These are phyloP conservation scores for Hysterangium stoloniferum DNA, from an alignment of 768 basidiomycete genomes.

Conservation along the genomic window DNA sequence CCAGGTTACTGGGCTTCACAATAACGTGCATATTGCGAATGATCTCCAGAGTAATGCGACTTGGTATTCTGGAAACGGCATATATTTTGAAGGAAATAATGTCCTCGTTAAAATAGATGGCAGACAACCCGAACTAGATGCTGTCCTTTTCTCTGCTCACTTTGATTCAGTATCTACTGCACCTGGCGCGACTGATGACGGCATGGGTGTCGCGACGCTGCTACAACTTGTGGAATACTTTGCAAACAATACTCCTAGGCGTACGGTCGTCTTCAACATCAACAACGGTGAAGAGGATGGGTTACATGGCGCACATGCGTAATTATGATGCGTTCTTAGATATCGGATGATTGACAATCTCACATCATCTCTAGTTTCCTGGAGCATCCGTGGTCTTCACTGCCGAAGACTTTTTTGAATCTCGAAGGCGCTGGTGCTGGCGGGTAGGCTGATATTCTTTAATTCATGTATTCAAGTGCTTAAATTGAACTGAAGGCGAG, in stretches of 20 bases:
- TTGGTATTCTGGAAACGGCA: constrained; percentile 26
- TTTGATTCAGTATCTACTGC: constrained; percentile 76
- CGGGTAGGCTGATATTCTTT: constrained; percentile 38
- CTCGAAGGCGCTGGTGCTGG: constrained; percentile 77
- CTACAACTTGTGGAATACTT: constrained; percentile 55
- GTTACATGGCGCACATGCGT: constrained; percentile 65
- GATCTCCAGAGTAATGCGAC: constrained; percentile 45
- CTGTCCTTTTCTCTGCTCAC: constrained; percentile 70
- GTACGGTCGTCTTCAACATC: constrained; percentile 73
- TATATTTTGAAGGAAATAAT: constrained; percentile 63
- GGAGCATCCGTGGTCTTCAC: constrained; percentile 65
- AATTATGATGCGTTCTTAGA: constrained; percentile 20
- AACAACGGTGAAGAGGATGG: constrained; percentile 84
- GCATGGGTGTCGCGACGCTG: constrained; percentile 61
- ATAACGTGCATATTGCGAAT: constrained; percentile 40
- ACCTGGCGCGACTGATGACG: constrained; percentile 70
- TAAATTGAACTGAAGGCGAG: constrained; percentile 40
- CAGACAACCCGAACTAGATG: constrained; percentile 36
- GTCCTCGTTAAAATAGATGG: constrained; percentile 59
- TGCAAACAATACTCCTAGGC: constrained; percentile 36
- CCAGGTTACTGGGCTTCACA: constrained; percentile 30
- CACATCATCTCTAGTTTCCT: constrained; percentile 41
- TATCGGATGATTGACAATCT: no score
- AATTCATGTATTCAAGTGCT: neutral
- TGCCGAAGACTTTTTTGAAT: constrained; percentile 65